Percentiles rank a stretch among this genome's conserved stretches.
Evolutionary conservation across 2,329 filamentous ascomycete species (phyloP).

Genomic region (Clathrospora elynae): DNA sequence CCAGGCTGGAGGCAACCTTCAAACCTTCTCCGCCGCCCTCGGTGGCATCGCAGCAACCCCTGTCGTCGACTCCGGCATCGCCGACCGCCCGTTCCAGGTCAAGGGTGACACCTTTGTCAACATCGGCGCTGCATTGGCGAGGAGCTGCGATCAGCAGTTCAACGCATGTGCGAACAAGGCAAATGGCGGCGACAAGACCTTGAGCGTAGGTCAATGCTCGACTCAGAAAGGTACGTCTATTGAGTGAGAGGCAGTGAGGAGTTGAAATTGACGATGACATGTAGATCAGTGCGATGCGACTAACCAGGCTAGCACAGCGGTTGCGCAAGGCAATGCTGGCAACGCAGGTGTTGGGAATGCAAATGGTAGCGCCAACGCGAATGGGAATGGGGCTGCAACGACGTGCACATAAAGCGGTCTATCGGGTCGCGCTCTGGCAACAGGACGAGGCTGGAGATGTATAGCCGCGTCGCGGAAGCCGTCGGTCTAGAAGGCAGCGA

Average conservation of each 20-base stretch:
- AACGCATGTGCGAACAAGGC: slow-evolving; percentile 64
- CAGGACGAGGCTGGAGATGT: no score
- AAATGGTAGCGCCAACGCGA: not conserved
- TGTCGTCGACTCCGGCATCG: slow-evolving; percentile 49
- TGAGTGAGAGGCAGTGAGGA: not conserved
- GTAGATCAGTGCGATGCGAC: slow-evolving; percentile 24
- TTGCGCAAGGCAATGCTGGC: slow-evolving; percentile 10
- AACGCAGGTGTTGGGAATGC: slow-evolving; percentile 3
- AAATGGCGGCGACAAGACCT: slow-evolving; percentile 49
- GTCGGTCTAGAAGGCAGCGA: no score
- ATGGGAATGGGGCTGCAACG: no score
- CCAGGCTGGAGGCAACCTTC: slow-evolving; percentile 23
- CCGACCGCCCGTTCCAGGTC: slow-evolving; percentile 50
- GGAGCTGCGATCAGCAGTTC: slow-evolving; percentile 67
- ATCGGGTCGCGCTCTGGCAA: no score
- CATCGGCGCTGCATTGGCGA: slow-evolving; percentile 60
- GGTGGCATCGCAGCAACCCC: slow-evolving; percentile 33
- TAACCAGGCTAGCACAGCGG: slow-evolving; percentile 8
- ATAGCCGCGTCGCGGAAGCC: no score
- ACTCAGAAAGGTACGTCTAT: slow-evolving; percentile 30
- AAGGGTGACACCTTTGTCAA: slow-evolving; percentile 57
- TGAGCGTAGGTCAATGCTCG: slow-evolving; percentile 25
- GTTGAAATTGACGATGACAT: slow-evolving; percentile 4
- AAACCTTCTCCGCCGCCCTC: slow-evolving; percentile 32
- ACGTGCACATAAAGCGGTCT: no score